phyloP scores from a whole-genome alignment of 371 early-diverging fungal genomes.

The Actinomortierella wolfii region DNA sequence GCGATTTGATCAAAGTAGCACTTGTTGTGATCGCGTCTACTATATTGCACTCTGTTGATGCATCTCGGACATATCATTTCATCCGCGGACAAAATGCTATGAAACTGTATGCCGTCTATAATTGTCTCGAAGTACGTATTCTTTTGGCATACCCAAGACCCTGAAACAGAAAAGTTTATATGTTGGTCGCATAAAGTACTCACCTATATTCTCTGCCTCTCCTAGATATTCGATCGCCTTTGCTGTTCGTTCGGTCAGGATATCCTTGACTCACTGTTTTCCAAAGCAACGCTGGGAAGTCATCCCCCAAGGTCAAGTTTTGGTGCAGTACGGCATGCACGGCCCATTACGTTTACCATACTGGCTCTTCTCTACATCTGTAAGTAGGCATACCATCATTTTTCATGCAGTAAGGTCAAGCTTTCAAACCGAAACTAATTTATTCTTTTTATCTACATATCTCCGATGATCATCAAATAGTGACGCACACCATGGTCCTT shows the following conservation, averaged over 20 bases:
- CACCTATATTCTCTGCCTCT: too few species aligned
- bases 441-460: not conserved
- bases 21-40: slow-evolving; percentile 76
- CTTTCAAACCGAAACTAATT: too few species aligned
- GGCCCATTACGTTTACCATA: slow-evolving; percentile 66
- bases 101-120: slow-evolving; percentile 97
- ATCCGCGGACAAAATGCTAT: slow-evolving; percentile 95
- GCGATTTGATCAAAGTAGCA: slow-evolving; percentile 84
- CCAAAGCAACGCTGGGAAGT: slow-evolving; percentile 61
- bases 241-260: slow-evolving; percentile 94
- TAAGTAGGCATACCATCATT: slow-evolving; percentile 37
- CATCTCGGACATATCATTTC: slow-evolving; percentile 90
- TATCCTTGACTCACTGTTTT: slow-evolving; percentile 91
- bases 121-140: slow-evolving; percentile 80
- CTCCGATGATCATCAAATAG: slow-evolving; percentile 33
- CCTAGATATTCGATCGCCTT: slow-evolving; percentile 91
- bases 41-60: slow-evolving; percentile 79
- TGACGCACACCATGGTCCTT: slow-evolving; percentile 85
- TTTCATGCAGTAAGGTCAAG: too few species aligned
- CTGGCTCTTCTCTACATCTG: slow-evolving; percentile 83
- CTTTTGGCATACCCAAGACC: not conserved
- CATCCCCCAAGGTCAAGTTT: slow-evolving; percentile 45
- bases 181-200: too few species aligned
- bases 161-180: not conserved
- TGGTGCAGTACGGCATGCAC: slow-evolving; percentile 54